Evolutionary conservation across 805 yeast genomes (phyloP).

Genomic region (Saccharomyces jurei): DNA sequence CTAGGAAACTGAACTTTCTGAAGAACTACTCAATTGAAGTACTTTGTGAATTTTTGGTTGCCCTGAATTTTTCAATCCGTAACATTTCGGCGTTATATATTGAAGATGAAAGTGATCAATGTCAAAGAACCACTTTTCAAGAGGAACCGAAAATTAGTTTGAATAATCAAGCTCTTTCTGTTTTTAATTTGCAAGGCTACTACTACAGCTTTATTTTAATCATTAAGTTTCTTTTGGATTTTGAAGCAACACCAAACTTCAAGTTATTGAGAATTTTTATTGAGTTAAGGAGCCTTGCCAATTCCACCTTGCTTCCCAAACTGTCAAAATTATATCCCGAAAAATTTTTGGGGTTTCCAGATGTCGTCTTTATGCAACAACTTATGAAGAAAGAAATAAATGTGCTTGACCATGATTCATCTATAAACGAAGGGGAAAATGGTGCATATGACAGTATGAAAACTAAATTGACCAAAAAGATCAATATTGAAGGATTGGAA

Average conservation of each 20-base stretch:
- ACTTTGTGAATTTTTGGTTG: conserved; percentile 26
- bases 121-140: neutral
- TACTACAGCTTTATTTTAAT: conserved; percentile 25
- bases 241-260: conserved; percentile 29
- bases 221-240: conserved; percentile 26
- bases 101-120: conserved; percentile 8
- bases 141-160: conserved; percentile 7
- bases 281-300: conserved; percentile 25
- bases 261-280: conserved; percentile 26
- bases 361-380: conserved; percentile 6
- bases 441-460: neutral
- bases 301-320: conserved; percentile 21
- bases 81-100: conserved; percentile 21
- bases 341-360: conserved; percentile 17
- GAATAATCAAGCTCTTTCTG: conserved; percentile 16
- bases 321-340: conserved; percentile 16
- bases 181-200: conserved; percentile 26
- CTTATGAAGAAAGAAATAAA: neutral
- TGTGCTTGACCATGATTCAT: neutral
- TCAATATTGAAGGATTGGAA: conserved; percentile 21
- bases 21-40: conserved; percentile 23
- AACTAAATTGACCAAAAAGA: neutral
- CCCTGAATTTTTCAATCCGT: conserved; percentile 28
- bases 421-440: neutral
- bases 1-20: conserved; percentile 18